Base-by-base conservation (phyloP, 805 yeast genomes). In the Saturnispora sanitii region DNA sequence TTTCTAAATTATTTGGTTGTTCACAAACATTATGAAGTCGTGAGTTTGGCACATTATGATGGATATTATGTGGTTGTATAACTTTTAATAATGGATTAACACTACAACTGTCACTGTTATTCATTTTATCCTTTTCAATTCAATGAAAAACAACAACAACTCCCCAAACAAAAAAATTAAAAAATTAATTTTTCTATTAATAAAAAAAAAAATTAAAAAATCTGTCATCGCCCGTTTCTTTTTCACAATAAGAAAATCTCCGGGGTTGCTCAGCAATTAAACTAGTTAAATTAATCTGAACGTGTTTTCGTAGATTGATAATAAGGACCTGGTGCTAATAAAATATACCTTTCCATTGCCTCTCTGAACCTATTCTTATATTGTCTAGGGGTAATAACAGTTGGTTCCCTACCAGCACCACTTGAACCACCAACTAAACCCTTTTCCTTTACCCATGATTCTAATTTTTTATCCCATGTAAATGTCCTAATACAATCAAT, bases 391-490 rank as follows among this genome's bases (percentile, higher is more conserved):
- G 98, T 90, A 7, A 92, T 90, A 23, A 92, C 95, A 0, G 99
- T 92, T 0, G 99, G 99, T 49, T 84, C 95, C 52, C 84, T 90
- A 1, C 86, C 84, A 38, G 82, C 82, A 29, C 86, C 84, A 1
- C 83, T 79, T 27, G 62, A 61, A 4, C 87, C n/a, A n/a, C n/a
- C 87, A 33, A 90, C 95, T 28, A 92, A 66, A 1, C 90, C 88
- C 52, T 85, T 82, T 42, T 94, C 98, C 57, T 92, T 92, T 28
- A 92, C 98, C 98, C 98, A 92, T 57, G 94, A 87, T 58, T 92
- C 99, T 21, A 92, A 75, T 60, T 88, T 92, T 61, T 92, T 92
- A 54, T 92, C 99, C 99, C 99, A 92, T 0, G 99, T 92, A 53
- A 90, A 92, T 0, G 98, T 87, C 44, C 99, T 64, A 33, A 92